phyloP scores from a whole-genome alignment of 2,329 filamentous ascomycete species.

The Pseudocercospora fijiensis region DNA sequence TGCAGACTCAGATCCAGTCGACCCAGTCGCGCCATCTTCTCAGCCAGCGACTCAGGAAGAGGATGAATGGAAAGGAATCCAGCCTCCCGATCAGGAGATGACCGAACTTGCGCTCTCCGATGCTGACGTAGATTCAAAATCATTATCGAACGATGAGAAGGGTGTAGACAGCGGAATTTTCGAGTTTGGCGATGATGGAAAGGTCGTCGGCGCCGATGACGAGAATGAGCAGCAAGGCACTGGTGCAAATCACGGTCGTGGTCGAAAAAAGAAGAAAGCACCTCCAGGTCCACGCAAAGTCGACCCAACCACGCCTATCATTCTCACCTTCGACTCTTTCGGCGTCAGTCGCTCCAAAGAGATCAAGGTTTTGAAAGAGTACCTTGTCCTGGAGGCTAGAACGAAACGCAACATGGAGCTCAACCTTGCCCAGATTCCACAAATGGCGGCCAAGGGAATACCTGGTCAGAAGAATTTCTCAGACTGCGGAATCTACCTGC shows the following conservation, averaged over 20 bases:
- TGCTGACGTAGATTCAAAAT: not conserved
- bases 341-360: conserved; percentile 63
- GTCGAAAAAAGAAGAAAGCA: conserved; percentile 26
- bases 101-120: not conserved
- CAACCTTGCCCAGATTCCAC: conserved; percentile 49
- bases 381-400: conserved; percentile 70
- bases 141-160: not conserved
- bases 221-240: not conserved
- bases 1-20: not conserved
- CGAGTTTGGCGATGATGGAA: conserved; percentile 20
- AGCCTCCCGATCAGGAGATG: conserved; percentile 4
- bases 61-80: not conserved
- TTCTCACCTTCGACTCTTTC: conserved; percentile 87
- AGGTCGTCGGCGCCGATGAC: conserved; percentile 4
- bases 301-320: conserved; percentile 54
- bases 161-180: conserved; percentile 8
- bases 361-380: conserved; percentile 69
- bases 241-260: conserved; percentile 6
- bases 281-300: conserved; percentile 32
- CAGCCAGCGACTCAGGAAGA: not conserved
- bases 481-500: conserved; percentile 85
- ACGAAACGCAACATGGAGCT: conserved; percentile 57
- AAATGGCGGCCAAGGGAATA: conserved; percentile 70
- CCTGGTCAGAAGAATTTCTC: conserved; percentile 80
- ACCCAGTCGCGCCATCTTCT: not conserved